Base-by-base conservation (phyloP, 2,329 filamentous ascomycete species). In the Aspergillus nomiae region DNA sequence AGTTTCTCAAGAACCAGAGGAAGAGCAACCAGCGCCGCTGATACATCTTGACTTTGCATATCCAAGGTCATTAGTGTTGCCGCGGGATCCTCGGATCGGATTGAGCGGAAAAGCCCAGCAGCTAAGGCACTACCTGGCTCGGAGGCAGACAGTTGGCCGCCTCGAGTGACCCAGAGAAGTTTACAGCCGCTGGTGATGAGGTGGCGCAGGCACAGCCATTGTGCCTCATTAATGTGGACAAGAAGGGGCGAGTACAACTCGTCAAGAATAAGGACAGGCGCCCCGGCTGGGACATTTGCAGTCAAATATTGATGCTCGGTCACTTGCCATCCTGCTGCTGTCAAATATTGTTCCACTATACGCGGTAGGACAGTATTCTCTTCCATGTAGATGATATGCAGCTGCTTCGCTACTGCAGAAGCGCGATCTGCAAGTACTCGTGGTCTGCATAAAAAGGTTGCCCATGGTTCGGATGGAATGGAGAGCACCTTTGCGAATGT, bases 81-180 rank as follows among this genome's bases (percentile, higher is more conserved):
- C 12, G 28, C 55, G 5, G 59, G 62, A 26, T 64, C 62, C 34
- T 64, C 62, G 0, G 60, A 56, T 8, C 62, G 62, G 32, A 64
- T 50, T 2, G 56, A 56, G 16, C 62, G 59, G 51, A 62, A 62
- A 8, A 64, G 38, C 3, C 62, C 62, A 16, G 11, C 30, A 9
- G 46, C 60, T n/a, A 64, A 51, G 9, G 62, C 56, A 32, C 50
- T 59, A 21, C 56, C 59, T 0, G 62, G 59, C 28, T 64, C 36
- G 10, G 21, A 45, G 1, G 56, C 59, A 1, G 34, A 21, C 5
- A 51, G 12, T 19, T 64, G 62, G 19, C 38, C 56, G 4, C 62
- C 62, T 11, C 50, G 34, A 11, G 62, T 64, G 10, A 64, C 62
- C 62, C 59, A 64, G 9, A 64, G 45, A 4, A 64, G 26, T 14